These are phyloP conservation scores for Mollisia scopiformis DNA, from an alignment of 2,329 filamentous ascomycete species.

Conservation along the genomic window DNA sequence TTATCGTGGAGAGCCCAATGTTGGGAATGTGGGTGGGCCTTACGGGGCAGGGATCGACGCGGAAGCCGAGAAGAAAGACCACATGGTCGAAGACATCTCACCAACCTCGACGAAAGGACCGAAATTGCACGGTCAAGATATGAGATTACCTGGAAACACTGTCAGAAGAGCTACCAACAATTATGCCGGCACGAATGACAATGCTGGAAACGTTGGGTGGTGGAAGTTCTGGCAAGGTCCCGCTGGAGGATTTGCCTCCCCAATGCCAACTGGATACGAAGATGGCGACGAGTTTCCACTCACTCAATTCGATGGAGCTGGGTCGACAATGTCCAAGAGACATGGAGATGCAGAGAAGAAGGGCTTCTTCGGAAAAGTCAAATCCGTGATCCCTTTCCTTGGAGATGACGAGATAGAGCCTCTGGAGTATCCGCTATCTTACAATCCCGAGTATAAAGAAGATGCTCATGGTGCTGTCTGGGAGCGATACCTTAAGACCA, in stretches of 20 bases:
- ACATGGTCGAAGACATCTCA: slow-evolving; percentile 10
- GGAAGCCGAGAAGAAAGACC: slow-evolving; percentile 18
- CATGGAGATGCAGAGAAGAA: slow-evolving; percentile 43
- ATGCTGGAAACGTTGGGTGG: slow-evolving; percentile 41
- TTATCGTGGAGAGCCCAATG: slow-evolving; percentile 23
- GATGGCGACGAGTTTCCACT: slow-evolving; percentile 43
- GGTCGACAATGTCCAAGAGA: slow-evolving; percentile 4
- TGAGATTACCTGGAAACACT: slow-evolving; percentile 30
- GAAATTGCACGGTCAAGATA: slow-evolving; percentile 10
- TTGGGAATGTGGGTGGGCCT: slow-evolving; percentile 8
- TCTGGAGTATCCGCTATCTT: slow-evolving; percentile 61
- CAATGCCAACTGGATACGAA: slow-evolving; percentile 60
- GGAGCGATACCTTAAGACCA: slow-evolving; percentile 80
- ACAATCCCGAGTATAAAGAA: slow-evolving; percentile 62
- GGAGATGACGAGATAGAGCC: slow-evolving; percentile 30
- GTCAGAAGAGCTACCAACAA: slow-evolving; percentile 19
- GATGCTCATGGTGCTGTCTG: slow-evolving; percentile 71
- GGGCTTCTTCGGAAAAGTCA: slow-evolving; percentile 54
- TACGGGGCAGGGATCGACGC: slow-evolving; percentile 25
- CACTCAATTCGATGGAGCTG: slow-evolving; percentile 37
- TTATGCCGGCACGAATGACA: slow-evolving; percentile 23
- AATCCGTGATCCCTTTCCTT: slow-evolving; percentile 51
- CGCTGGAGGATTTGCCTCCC: slow-evolving; percentile 61
- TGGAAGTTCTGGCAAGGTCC: slow-evolving; percentile 70
- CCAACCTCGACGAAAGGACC: slow-evolving; percentile 14